Conservation (phyloP, 2,329 filamentous ascomycete genomes). For the Beauveria sp. region DNA sequence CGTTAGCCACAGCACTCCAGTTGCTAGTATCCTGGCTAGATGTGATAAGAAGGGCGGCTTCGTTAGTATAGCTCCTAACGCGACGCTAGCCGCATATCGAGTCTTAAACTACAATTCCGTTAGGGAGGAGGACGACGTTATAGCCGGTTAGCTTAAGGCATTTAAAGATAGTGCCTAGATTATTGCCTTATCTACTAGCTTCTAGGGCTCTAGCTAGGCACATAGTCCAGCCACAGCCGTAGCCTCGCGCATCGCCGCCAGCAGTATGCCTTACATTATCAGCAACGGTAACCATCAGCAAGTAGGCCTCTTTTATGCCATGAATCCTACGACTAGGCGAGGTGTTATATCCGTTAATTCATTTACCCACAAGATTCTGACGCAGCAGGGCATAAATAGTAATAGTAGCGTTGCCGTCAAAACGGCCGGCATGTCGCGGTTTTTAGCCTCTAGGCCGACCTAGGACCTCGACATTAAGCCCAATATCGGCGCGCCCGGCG, state of each 20-base stretch:
- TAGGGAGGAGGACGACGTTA: not conserved
- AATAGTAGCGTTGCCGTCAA: not conserved
- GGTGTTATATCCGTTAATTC: slow-evolving; percentile 9
- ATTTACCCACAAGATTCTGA: not conserved
- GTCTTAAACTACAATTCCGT: not conserved
- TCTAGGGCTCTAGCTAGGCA: not conserved
- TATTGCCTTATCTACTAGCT: slow-evolving; percentile 7
- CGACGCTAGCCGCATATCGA: not conserved
- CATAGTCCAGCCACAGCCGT: not conserved
- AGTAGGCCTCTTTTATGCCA: not conserved
- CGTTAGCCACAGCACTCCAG: not conserved
- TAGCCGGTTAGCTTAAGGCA: not conserved
- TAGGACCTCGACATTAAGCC: not conserved
- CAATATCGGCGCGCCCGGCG: not conserved
- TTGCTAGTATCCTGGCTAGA: not conserved
- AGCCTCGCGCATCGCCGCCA: not conserved
- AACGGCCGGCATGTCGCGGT: not conserved
- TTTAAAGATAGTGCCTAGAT: slow-evolving; percentile 4
- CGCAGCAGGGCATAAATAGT: not conserved
- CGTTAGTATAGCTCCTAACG: not conserved
- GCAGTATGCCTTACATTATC: slow-evolving; percentile 3
- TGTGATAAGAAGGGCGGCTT: not conserved
- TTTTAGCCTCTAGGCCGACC: not conserved
- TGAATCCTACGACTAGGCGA: not conserved
- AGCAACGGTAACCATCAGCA: not conserved